A percentile compares a stretch with the other conserved stretches of the same genome.
Conservation (phyloP, 2,329 filamentous ascomycete genomes). For the Orbilia ellipsospora region DNA sequence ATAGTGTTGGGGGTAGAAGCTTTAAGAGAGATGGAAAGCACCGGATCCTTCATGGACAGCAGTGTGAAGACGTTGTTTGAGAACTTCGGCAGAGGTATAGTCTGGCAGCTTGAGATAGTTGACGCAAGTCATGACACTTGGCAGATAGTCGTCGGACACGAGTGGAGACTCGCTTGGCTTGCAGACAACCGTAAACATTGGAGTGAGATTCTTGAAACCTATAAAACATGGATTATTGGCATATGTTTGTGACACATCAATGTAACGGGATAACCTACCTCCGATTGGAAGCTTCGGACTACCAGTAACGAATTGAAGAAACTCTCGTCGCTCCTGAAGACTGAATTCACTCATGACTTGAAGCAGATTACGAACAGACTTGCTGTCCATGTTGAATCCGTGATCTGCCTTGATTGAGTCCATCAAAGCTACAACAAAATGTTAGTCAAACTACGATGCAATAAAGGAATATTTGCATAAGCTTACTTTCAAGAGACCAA, state of each 20-base stretch:
- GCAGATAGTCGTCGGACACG: slow-evolving; percentile 95
- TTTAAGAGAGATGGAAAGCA: slow-evolving; percentile 91
- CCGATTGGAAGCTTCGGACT: slow-evolving; percentile 98
- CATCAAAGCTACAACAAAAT: slow-evolving; percentile 76
- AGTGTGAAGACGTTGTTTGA: slow-evolving; percentile 80
- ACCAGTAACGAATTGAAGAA: slow-evolving; percentile 96
- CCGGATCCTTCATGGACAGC: slow-evolving; percentile 96
- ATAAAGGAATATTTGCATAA: slow-evolving; percentile 6
- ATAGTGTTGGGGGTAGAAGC: neutral
- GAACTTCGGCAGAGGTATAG: slow-evolving; percentile 81
- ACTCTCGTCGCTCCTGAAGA: slow-evolving; percentile 81
- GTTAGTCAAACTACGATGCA: slow-evolving; percentile 58
- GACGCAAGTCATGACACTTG: slow-evolving; percentile 99
- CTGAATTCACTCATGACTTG: slow-evolving; percentile 93
- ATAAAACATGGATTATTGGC: slow-evolving; percentile 28
- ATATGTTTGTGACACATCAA: slow-evolving; percentile 34
- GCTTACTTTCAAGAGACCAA: slow-evolving; percentile 95
- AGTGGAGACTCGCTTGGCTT: slow-evolving; percentile 97
- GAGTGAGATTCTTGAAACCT: slow-evolving; percentile 97
- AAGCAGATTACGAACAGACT: slow-evolving; percentile 89
- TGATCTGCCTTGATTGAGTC: slow-evolving; percentile 99
- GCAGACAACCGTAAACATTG: slow-evolving; percentile 99
- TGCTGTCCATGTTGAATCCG: slow-evolving; percentile 98
- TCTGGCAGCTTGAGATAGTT: slow-evolving; percentile 98
- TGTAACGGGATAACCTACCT: slow-evolving; percentile 70